A percentile compares a stretch with the other conserved stretches of the same genome.
Conservation (phyloP, 2,329 filamentous ascomycete species). For the Coniochaeta sp. region DNA sequence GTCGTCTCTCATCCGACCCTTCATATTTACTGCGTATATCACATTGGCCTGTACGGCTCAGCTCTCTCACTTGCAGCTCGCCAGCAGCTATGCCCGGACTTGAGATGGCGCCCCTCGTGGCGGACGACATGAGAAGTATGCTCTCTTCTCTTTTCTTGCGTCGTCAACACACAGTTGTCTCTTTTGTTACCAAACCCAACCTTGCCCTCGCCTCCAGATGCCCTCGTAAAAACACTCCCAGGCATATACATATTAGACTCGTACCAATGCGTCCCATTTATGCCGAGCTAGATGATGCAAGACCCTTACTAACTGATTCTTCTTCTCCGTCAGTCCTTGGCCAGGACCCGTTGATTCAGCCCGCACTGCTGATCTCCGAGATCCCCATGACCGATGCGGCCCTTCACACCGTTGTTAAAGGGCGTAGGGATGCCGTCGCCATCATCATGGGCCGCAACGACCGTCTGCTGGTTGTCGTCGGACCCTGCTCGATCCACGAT, state of each 20-base stretch:
- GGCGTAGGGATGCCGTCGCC: slow-evolving; percentile 59
- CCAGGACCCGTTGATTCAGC: slow-evolving; percentile 88
- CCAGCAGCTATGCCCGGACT: slow-evolving; percentile 28
- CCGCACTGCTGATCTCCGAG: slow-evolving; percentile 78
- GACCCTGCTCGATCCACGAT: slow-evolving; percentile 96
- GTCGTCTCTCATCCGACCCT: not conserved
- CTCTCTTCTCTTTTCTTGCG: not conserved
- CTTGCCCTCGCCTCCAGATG: not conserved
- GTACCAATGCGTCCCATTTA: not conserved
- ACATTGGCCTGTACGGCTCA: not conserved
- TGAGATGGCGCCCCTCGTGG: slow-evolving; percentile 31
- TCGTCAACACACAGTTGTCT: not conserved
- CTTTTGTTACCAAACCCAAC: not conserved
- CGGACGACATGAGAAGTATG: slow-evolving; percentile 35
- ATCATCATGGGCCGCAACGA: slow-evolving; percentile 76
- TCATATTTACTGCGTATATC: not conserved
- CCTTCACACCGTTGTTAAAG: slow-evolving; percentile 62
- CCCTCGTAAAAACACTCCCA: not conserved
- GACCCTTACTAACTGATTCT: slow-evolving; percentile 17
- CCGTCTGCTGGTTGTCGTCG: slow-evolving; percentile 87
- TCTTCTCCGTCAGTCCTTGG: slow-evolving; percentile 61
- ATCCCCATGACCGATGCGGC: slow-evolving; percentile 63
- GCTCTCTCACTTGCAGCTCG: slow-evolving; percentile 1
- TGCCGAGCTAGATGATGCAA: not conserved
- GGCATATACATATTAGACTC: not conserved